A percentile compares a stretch with the other conserved stretches of the same genome.
Evolutionary conservation across 192 early-diverging fungal genomes (phyloP).

Genomic region (Coemansia sp.): DNA sequence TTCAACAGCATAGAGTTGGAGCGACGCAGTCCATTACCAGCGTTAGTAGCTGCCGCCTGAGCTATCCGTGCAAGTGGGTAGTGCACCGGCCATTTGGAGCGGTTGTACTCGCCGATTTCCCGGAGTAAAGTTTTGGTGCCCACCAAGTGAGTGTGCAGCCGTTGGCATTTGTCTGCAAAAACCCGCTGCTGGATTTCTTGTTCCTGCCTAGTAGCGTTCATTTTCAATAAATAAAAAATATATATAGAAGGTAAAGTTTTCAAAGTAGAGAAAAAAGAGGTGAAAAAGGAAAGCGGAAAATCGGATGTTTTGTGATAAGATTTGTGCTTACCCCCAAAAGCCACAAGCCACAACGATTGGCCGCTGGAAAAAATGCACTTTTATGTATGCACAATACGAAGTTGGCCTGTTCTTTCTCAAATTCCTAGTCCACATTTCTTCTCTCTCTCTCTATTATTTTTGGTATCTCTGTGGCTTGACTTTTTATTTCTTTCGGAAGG

Average conservation of each 20-base stretch:
- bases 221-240: neutral
- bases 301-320: neutral
- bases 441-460: neutral
- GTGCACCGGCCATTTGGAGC: slow-evolving; percentile 65
- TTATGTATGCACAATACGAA: neutral
- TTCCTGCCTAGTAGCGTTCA: slow-evolving; percentile 28
- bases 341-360: slow-evolving; percentile 1
- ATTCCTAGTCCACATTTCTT: neutral
- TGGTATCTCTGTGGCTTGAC: neutral
- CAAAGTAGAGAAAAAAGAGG: neutral
- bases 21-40: slow-evolving; percentile 24
- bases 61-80: slow-evolving; percentile 61
- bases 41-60: neutral
- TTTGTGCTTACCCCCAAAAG: neutral
- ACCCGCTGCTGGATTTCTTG: slow-evolving; percentile 62
- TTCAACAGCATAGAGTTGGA: slow-evolving; percentile 34
- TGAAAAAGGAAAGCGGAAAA: slow-evolving; percentile 12
- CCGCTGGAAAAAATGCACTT: neutral
- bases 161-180: slow-evolving; percentile 75
- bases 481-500: neutral
- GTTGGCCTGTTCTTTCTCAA: too few relatives aligned
- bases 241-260: too few relatives aligned
- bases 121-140: slow-evolving; percentile 66
- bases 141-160: slow-evolving; percentile 69
- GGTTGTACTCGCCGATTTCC: slow-evolving; percentile 72